Percentiles rank a stretch among this genome's conserved stretches.
Evolutionary conservation across 116 monocot genomes (phyloP).

Genomic region (Thalassia testudinum): DNA sequence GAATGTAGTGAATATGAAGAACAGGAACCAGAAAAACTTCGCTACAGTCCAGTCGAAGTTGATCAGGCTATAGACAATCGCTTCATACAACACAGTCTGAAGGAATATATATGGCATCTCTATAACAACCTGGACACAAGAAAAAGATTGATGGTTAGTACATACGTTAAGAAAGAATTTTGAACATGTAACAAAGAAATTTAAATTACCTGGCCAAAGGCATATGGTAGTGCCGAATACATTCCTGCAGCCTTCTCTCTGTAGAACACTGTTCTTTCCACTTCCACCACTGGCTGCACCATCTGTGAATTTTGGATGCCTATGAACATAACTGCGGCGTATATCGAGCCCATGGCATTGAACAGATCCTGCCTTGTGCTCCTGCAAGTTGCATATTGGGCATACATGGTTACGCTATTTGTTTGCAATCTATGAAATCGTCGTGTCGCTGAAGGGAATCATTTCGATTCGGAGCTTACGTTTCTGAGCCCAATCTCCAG

Average conservation of each 20-base stretch:
- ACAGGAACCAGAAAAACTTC: slow-evolving; percentile 62
- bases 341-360: slow-evolving; percentile 57
- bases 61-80: slow-evolving; percentile 42
- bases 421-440: neutral
- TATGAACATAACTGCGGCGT: slow-evolving; percentile 48
- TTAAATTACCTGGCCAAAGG: slow-evolving; percentile 39
- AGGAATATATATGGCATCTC: slow-evolving; percentile 40
- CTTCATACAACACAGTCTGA: slow-evolving; percentile 27
- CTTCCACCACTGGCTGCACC: slow-evolving; percentile 47
- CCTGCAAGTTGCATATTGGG: slow-evolving; percentile 23
- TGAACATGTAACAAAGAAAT: neutral
- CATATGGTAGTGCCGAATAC: slow-evolving; percentile 80
- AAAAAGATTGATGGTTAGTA: neutral
- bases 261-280: slow-evolving; percentile 61
- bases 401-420: neutral
- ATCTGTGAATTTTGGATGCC: slow-evolving; percentile 46
- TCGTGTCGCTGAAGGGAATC: neutral
- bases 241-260: slow-evolving; percentile 63
- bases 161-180: neutral
- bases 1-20: slow-evolving; percentile 42
- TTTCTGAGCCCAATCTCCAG: slow-evolving; percentile 15
- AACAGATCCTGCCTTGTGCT: slow-evolving; percentile 30
- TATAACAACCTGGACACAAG: slow-evolving; percentile 27
- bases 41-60: slow-evolving; percentile 34
- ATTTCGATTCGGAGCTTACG: neutral